A percentile compares a stretch with the other conserved stretches of the same genome.
phyloP scores from a whole-genome alignment of 495 filamentous ascomycete genomes.

The Trichoderma orchidacearum region DNA sequence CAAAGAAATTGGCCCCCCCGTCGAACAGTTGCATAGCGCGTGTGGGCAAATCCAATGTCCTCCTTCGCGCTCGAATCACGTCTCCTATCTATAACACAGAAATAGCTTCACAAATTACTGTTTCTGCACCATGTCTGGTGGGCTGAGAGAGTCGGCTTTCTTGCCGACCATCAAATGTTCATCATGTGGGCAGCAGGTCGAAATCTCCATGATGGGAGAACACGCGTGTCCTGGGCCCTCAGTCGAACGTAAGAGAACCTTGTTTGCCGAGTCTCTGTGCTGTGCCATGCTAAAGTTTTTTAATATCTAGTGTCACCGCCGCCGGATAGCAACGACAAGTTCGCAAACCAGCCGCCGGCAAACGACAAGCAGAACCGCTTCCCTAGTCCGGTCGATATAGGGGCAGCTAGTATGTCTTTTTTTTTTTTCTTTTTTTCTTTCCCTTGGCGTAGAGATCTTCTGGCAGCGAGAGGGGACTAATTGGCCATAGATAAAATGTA shows the following conservation, averaged over 20 bases:
- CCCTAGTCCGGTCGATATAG: conserved; percentile 38
- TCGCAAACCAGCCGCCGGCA: conserved; percentile 9
- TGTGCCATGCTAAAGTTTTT: not conserved
- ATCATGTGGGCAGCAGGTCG: conserved; percentile 68
- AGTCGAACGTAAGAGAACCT: conserved; percentile 20
- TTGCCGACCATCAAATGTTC: conserved; percentile 96
- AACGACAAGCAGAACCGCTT: conserved; percentile 15
- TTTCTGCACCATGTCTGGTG: not conserved
- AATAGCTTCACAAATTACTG: not conserved
- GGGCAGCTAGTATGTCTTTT: conserved; percentile 42
- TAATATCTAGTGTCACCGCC: conserved; percentile 12
- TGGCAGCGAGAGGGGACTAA: not conserved
- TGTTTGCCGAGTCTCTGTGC: not conserved
- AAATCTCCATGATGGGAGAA: conserved; percentile 86
- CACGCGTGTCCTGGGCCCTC: conserved; percentile 52
- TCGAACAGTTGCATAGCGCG: not conserved
- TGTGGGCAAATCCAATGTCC: not conserved
- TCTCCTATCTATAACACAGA: not conserved
- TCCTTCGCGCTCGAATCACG: not conserved
- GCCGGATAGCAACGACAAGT: conserved; percentile 20
- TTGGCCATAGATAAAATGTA: conserved; percentile 46
- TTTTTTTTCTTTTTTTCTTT: too few species aligned
- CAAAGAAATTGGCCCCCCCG: not conserved
- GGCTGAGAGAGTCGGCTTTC: conserved; percentile 45
- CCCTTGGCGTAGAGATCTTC: too few species aligned